Percentiles rank a stretch among this genome's conserved stretches.
phyloP scores from a whole-genome alignment of 2,329 filamentous ascomycete genomes.

The Colletotrichum tropicicola region DNA sequence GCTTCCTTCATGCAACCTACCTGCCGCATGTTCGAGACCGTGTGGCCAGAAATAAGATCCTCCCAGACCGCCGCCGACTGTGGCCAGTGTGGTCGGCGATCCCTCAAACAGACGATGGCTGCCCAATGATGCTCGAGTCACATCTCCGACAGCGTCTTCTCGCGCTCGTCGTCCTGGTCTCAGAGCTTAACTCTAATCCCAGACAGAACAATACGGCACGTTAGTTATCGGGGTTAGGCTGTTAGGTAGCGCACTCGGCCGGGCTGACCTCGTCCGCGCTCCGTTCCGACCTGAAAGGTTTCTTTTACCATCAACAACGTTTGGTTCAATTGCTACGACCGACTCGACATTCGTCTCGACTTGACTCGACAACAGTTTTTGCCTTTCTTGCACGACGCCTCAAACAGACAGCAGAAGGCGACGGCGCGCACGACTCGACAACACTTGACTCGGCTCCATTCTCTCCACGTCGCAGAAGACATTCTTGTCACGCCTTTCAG shows the following conservation, averaged over 20 bases:
- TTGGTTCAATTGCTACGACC: not conserved
- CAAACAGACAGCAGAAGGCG: constrained; percentile 3
- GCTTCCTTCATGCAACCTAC: not conserved
- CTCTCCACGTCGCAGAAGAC: constrained; percentile 16
- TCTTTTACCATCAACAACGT: not conserved
- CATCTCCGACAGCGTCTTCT: not conserved
- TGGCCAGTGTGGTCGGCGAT: not conserved
- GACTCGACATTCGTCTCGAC: constrained; percentile 20
- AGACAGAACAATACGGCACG: not conserved
- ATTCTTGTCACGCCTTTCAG: not conserved
- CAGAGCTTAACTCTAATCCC: constrained; percentile 20
- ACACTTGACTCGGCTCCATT: constrained; percentile 12
- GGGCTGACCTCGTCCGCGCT: not conserved
- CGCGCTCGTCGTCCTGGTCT: not conserved
- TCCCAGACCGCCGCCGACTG: constrained; percentile 5
- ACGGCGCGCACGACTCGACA: not conserved
- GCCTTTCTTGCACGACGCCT: not conserved
- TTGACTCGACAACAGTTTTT: constrained; percentile 13
- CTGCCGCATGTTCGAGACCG: too few relatives aligned
- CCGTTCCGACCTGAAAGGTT: constrained; percentile 8
- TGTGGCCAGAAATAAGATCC: not conserved
- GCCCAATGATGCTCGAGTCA: constrained; percentile 6
- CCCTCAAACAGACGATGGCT: not conserved
- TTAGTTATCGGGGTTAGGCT: constrained; percentile 10
- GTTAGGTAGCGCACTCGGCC: constrained; percentile 7